Percentiles rank a stretch among this genome's conserved stretches.
Conservation (phyloP, 83 land plant genomes). For the Picea abies region DNA sequence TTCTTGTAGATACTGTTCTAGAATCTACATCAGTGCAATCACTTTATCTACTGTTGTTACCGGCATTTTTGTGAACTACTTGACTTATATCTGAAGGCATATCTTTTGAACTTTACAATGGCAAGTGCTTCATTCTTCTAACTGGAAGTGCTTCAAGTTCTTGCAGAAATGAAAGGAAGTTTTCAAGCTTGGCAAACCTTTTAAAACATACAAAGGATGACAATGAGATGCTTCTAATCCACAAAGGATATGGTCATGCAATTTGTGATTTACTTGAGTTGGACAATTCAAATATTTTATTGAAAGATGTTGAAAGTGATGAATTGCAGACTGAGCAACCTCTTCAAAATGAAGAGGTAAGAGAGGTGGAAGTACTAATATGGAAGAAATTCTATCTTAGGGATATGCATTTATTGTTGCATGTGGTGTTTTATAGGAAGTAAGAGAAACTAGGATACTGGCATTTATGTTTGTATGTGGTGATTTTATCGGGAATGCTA, state of each 20-base stretch:
- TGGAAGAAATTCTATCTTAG: too few species aligned
- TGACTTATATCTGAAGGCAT: background rate
- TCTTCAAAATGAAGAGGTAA: slow-evolving; percentile 3
- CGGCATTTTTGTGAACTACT: background rate
- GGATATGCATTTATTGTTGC: too few species aligned
- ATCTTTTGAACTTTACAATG: background rate
- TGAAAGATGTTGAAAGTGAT: background rate
- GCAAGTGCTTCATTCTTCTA: background rate
- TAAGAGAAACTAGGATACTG: background rate
- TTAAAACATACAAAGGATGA: slow-evolving; percentile 14
- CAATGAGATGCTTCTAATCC: slow-evolving; percentile 8
- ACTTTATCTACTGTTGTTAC: too few species aligned
- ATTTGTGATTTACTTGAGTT: slow-evolving; percentile 11
- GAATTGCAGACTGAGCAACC: background rate
- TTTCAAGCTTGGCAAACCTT: slow-evolving; percentile 9
- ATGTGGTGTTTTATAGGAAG: background rate
- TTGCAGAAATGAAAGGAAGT: slow-evolving; percentile 4
- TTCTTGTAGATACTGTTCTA: too few species aligned
- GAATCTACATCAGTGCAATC: too few species aligned
- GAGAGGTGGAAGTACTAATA: too few species aligned
- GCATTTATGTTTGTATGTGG: background rate
- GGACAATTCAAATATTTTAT: background rate
- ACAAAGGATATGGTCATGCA: slow-evolving; percentile 14
- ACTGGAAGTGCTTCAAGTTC: background rate
- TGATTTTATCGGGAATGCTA: background rate